A percentile compares a stretch with the other conserved stretches of the same genome.
phyloP scores from a whole-genome alignment of 2,329 filamentous ascomycete species.

The Colletotrichum horii region DNA sequence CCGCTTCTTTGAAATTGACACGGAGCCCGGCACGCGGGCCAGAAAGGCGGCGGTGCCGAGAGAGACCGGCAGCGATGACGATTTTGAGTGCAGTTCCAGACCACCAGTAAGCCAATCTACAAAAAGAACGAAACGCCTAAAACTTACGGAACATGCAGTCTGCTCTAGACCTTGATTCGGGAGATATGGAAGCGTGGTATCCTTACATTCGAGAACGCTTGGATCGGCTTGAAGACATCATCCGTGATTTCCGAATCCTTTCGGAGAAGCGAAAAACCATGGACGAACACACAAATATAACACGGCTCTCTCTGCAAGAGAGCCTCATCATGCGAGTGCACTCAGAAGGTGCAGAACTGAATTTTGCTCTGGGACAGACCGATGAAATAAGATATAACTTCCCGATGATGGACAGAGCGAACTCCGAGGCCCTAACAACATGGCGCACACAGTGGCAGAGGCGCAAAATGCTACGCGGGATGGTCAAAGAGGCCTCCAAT shows the following conservation, averaged over 20 bases:
- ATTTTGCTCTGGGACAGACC: background rate
- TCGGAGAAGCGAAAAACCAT: background rate
- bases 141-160: background rate
- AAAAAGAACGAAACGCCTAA: background rate
- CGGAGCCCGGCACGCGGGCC: background rate
- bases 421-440: background rate
- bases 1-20: background rate
- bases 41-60: background rate
- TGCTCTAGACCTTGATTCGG: background rate
- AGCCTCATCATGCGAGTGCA: background rate
- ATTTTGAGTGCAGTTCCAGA: background rate
- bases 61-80: background rate
- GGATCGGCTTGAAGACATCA: background rate
- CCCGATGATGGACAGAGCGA: background rate
- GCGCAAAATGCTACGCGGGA: background rate
- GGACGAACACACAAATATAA: background rate
- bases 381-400: background rate
- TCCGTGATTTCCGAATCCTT: background rate
- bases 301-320: background rate
- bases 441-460: background rate
- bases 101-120: background rate
- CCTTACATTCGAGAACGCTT: background rate
- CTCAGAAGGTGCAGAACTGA: background rate
- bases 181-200: background rate
- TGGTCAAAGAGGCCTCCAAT: background rate